Evolutionary conservation across 345 rosid species (phyloP), one percentile per base, ranked within the genome.

Genomic region (Aegle marmelos): DNA sequence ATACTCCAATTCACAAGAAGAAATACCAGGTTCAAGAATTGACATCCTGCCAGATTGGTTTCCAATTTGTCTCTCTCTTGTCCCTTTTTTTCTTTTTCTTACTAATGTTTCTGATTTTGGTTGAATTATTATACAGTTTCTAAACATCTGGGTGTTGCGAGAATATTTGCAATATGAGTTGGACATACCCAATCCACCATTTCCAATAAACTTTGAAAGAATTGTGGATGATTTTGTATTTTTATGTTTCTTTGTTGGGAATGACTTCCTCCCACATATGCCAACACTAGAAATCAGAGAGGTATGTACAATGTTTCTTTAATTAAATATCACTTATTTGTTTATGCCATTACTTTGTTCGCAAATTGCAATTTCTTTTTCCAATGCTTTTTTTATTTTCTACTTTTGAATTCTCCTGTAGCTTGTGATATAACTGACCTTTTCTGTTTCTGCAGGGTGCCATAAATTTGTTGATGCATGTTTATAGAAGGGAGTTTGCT

Each of bases 261-360:
- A 97, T 78, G 99, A 94, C 91, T 97, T 97, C 82, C 91, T 97
- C 77, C 99, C 98, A 6, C 99, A 94, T 81, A 91, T 97, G 98
- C 99, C 99, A 54, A 97, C 99, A 21, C 75, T 94, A 87, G 99
- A 97, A 86, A 97, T 94, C 75, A 87, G 98, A 85, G 99, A 97
- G 98, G 99, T 93, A 64, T 37, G 59, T 67, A 77, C 19, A 50
- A 22, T 53, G 56, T 81, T 81, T 7, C 84, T 28, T 6, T 73
- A 7, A 54, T 67, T 30, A 37, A 60, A 25, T 16, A 41, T 69
- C 21, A 54, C 45, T 6, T 33, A 13, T 16, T 61, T 57, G 7
- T 30, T 45, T 61, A 17, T 61, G 68, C 16, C 31, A 22, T 74
- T 19, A 28, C 14, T 74, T 41, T 11, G 28, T n/a, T 21, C 30